Evolutionary conservation across 1,284 basidiomycete genomes (phyloP).

Genomic region (Naganishia cerealis): DNA sequence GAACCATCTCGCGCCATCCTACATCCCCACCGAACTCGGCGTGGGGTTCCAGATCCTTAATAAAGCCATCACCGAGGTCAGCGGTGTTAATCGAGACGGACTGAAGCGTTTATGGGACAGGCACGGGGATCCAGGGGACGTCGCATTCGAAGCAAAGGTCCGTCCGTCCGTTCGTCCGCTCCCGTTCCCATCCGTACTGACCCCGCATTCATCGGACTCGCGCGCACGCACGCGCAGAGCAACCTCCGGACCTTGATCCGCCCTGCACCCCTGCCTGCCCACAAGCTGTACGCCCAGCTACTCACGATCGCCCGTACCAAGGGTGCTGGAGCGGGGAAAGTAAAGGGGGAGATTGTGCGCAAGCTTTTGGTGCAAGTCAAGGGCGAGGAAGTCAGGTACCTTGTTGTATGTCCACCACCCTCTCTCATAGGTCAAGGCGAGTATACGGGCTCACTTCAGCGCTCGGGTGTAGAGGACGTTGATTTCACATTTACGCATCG

Average conservation of each 20-base stretch:
- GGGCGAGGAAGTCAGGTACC: constrained; percentile 82
- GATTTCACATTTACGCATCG: constrained; percentile 74
- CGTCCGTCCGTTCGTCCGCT: background rate
- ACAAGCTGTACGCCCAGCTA: constrained; percentile 66
- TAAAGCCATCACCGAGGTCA: constrained; percentile 77
- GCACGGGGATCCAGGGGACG: constrained; percentile 72
- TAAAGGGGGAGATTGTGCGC: constrained; percentile 76
- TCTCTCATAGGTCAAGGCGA: background rate
- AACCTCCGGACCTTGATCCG: constrained; percentile 73
- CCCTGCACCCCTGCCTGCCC: constrained; percentile 67
- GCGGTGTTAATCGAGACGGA: constrained; percentile 68
- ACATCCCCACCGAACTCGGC: constrained; percentile 71
- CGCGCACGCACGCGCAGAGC: constrained; percentile 47
- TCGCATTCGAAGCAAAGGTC: constrained; percentile 74
- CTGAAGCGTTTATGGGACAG: constrained; percentile 62
- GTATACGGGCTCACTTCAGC: background rate
- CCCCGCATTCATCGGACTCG: background rate
- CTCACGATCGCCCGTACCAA: constrained; percentile 66
- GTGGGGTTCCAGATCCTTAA: constrained; percentile 74
- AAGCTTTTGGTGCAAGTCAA: constrained; percentile 77
- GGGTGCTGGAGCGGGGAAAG: constrained; percentile 71
- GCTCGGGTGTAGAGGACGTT: constrained; percentile 61
- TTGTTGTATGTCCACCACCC: constrained; percentile 58
- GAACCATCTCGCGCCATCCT: constrained; percentile 78
- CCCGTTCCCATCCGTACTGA: background rate